Evolutionary conservation across 202 grass and related monocot genomes (phyloP).

Genomic region (Setaria viridis): DNA sequence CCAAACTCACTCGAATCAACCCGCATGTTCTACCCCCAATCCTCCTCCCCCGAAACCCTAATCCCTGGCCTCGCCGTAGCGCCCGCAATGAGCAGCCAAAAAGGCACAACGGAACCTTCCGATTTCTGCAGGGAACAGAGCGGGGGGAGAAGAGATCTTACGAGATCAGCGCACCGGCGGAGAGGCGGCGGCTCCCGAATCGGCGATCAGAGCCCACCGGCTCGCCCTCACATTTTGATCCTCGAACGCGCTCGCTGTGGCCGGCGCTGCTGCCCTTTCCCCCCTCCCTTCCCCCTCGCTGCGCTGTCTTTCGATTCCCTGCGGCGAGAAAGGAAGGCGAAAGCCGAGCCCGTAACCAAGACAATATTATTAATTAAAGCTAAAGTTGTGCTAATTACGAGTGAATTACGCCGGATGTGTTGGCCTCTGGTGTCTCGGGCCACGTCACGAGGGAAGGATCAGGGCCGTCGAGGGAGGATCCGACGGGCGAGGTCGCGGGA

Average conservation of each 20-base stretch:
- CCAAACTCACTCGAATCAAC: neutral
- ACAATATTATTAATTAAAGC: too few relatives aligned
- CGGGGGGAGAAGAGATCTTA: slow-evolving; percentile 21
- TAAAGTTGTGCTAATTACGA: neutral
- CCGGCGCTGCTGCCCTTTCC: neutral
- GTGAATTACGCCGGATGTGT: slow-evolving; percentile 33
- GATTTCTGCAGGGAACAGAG: neutral
- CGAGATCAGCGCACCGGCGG: neutral
- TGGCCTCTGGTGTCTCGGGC: neutral
- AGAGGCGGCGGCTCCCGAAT: neutral
- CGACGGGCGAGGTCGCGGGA: neutral
- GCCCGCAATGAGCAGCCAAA: neutral
- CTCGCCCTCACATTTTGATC: slow-evolving; percentile 42
- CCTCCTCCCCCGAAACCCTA: slow-evolving; percentile 27
- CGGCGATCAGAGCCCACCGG: neutral
- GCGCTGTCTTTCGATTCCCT: neutral
- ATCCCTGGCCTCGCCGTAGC: neutral
- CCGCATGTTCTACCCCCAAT: neutral
- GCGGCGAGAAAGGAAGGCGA: slow-evolving; percentile 30
- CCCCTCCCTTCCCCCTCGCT: neutral
- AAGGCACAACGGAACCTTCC: neutral
- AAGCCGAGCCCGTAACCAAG: neutral
- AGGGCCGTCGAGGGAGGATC: neutral
- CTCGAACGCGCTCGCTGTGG: neutral
- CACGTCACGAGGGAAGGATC: slow-evolving; percentile 8